phyloP scores from a whole-genome alignment of 2,329 filamentous ascomycete genomes.

The Colletotrichum incanum region DNA sequence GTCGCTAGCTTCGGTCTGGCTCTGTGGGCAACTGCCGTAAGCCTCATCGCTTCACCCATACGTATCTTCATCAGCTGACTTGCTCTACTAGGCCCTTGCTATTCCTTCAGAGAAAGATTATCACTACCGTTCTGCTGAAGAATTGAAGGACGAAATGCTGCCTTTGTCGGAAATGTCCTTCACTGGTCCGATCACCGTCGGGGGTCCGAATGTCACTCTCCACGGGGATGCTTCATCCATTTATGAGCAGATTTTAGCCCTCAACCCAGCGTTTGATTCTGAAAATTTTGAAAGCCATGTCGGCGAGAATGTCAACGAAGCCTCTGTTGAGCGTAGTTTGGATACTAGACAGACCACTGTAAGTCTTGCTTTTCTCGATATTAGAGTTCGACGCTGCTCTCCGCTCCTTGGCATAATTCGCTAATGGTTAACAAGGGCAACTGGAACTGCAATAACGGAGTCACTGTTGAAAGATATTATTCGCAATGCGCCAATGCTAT shows the following conservation, averaged over 20 bases:
- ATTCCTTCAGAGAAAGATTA: constrained; percentile 3
- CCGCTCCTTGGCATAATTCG: not conserved
- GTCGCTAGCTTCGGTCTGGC: not conserved
- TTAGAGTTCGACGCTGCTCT: not conserved
- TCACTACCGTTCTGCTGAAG: constrained; percentile 15
- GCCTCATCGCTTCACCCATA: not conserved
- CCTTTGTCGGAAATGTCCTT: constrained; percentile 20
- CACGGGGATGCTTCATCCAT: constrained; percentile 26
- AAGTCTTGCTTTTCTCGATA: not conserved
- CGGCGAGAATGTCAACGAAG: not conserved
- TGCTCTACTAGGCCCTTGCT: not conserved
- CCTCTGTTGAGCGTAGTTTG: not conserved
- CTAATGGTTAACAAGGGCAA: not conserved
- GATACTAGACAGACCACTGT: constrained; percentile 13
- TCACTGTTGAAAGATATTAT: not conserved
- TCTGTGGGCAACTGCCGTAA: constrained; percentile 18
- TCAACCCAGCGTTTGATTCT: constrained; percentile 25
- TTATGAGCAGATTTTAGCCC: constrained; percentile 20
- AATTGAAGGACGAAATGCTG: not conserved
- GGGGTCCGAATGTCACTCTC: constrained; percentile 27
- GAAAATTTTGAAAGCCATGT: not conserved
- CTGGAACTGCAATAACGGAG: constrained; percentile 19
- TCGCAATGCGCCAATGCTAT: constrained; percentile 18
- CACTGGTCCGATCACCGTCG: constrained; percentile 24
- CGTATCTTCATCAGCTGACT: not conserved